phyloP scores from a whole-genome alignment of 495 filamentous ascomycete species.

The Penicillium chermesinum region DNA sequence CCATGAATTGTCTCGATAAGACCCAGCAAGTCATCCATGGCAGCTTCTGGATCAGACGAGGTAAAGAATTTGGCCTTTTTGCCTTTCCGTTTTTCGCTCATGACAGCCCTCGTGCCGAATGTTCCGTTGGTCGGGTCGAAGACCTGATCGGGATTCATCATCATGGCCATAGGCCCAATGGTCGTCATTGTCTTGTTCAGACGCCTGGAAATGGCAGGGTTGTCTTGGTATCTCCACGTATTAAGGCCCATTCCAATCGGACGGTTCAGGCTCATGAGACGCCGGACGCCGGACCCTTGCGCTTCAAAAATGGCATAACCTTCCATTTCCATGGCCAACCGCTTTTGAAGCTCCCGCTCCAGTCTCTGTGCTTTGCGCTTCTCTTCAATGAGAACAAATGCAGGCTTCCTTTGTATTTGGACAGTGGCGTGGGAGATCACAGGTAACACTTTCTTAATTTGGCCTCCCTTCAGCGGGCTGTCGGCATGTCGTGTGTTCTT shows the following conservation, averaged over 20 bases:
- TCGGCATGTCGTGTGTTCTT: constrained; percentile 21
- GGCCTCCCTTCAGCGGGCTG: neutral
- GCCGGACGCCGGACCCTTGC: constrained; percentile 14
- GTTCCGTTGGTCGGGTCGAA: constrained; percentile 42
- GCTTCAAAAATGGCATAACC: constrained; percentile 1
- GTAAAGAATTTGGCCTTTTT: neutral
- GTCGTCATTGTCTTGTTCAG: constrained; percentile 11
- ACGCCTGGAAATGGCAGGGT: neutral
- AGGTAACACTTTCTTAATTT: constrained; percentile 17
- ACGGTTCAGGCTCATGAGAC: constrained; percentile 31
- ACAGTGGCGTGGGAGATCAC: constrained; percentile 31
- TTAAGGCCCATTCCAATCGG: neutral
- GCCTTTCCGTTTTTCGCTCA: neutral
- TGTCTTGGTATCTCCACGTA: neutral
- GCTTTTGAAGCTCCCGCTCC: constrained; percentile 26
- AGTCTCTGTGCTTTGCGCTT: constrained; percentile 23
- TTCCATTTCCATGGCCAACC: constrained; percentile 7
- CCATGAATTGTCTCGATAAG: neutral
- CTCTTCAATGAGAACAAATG: constrained; percentile 25
- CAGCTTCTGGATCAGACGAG: neutral
- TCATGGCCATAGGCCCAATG: constrained; percentile 32
- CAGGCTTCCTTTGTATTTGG: constrained; percentile 37
- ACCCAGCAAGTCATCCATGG: neutral
- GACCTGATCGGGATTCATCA: constrained; percentile 43
- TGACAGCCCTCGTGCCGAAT: constrained; percentile 31